Percentiles rank a stretch among this genome's conserved stretches.
These are phyloP conservation scores for Strobilomyces echinocephalus DNA, from an alignment of 768 basidiomycete genomes.

Conservation along the genomic window DNA sequence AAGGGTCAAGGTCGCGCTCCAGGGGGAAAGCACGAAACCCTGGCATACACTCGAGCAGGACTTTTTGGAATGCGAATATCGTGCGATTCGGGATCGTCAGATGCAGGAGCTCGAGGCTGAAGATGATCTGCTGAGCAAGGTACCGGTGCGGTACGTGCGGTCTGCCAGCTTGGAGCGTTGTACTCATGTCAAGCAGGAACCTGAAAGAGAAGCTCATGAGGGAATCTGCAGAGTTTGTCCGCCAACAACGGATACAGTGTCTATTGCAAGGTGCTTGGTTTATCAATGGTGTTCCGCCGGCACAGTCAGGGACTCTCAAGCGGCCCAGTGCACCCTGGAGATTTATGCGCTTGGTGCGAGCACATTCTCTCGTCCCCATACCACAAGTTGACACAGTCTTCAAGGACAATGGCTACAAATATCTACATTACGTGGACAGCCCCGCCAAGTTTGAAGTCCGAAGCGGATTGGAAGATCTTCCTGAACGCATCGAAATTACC, in stretches of 20 bases:
- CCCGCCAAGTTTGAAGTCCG: constrained; percentile 74
- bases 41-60: constrained; percentile 85
- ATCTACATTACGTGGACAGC: constrained; percentile 83
- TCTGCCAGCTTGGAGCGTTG: not conserved
- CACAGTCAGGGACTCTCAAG: constrained; percentile 40
- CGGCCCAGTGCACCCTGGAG: constrained; percentile 71
- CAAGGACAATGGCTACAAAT: constrained; percentile 76
- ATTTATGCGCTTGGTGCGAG: constrained; percentile 75
- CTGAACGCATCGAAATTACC: constrained; percentile 79
- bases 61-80: constrained; percentile 78
- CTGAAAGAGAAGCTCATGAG: constrained; percentile 81
- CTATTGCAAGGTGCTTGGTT: constrained; percentile 91
- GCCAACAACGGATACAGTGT: constrained; percentile 84
- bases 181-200: constrained; percentile 47
- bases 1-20: constrained; percentile 74
- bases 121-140: constrained; percentile 81
- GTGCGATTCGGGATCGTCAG: constrained; percentile 79
- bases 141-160: constrained; percentile 69
- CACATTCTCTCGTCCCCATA: not conserved
- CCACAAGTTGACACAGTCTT: constrained; percentile 1
- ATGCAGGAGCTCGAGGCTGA: constrained; percentile 87
- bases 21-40: constrained; percentile 63
- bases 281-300: constrained; percentile 64
- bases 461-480: constrained; percentile 79
- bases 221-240: constrained; percentile 87